phyloP scores from a whole-genome alignment of 176 grass and related monocot species.

The Ananas comosus region DNA sequence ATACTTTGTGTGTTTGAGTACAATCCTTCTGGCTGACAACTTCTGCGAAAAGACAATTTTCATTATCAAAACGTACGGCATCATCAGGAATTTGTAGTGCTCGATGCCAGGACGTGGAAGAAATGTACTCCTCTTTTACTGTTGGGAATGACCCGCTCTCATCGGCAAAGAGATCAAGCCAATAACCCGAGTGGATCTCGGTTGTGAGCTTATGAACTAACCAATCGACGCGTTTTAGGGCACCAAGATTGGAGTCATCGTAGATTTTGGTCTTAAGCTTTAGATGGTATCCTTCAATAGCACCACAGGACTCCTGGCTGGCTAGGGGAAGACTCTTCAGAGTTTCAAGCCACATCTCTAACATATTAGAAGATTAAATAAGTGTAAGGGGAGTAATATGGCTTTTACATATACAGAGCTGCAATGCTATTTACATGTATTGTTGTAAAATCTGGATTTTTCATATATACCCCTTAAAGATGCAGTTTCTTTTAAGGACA shows the following conservation, averaged over 20 bases:
- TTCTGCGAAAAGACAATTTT: slow-evolving; percentile 38
- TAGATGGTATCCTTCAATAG: slow-evolving; percentile 82
- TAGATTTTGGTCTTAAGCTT: slow-evolving; percentile 87
- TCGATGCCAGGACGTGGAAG: slow-evolving; percentile 80
- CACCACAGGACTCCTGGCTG: slow-evolving; percentile 65
- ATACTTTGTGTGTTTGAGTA: slow-evolving; percentile 35
- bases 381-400: too few species aligned
- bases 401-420: too few species aligned
- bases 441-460: too few species aligned
- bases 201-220: slow-evolving; percentile 89
- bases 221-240: slow-evolving; percentile 82
- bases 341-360: slow-evolving; percentile 90
- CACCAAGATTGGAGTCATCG: slow-evolving; percentile 66
- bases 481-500: too few species aligned
- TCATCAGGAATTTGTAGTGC: slow-evolving; percentile 56
- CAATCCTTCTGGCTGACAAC: slow-evolving; percentile 63
- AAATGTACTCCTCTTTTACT: slow-evolving; percentile 72
- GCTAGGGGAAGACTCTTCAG: slow-evolving; percentile 63
- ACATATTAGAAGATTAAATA: slow-evolving; percentile 12
- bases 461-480: too few species aligned
- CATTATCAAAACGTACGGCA: slow-evolving; percentile 43
- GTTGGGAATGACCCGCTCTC: slow-evolving; percentile 78
- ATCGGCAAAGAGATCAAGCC: slow-evolving; percentile 70
- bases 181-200: slow-evolving; percentile 80
- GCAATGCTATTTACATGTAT: too few species aligned